Conservation (phyloP, 495 filamentous ascomycete species). For the Letharia columbiana region DNA sequence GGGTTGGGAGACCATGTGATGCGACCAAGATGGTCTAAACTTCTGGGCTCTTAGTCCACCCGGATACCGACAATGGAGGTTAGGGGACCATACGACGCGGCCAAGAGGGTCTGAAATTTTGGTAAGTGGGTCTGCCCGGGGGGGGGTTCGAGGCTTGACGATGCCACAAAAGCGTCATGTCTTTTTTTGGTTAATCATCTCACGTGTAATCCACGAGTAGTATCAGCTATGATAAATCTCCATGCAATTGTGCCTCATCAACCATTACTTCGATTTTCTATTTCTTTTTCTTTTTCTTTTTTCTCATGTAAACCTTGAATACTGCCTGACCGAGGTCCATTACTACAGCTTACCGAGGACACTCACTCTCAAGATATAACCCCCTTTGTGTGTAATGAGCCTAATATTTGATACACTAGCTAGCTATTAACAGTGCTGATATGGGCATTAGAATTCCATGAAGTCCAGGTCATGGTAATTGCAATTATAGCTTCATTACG, state of each 20-base stretch:
- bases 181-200: neutral
- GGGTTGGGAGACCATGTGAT: conserved; percentile 81
- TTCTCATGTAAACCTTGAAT: neutral
- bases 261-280: neutral
- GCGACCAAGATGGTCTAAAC: neutral
- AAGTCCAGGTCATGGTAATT: too few relatives aligned
- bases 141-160: neutral
- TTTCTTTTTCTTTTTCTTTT: neutral
- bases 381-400: neutral
- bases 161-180: neutral
- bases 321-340: neutral
- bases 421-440: neutral
- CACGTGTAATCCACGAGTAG: neutral
- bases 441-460: neutral
- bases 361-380: neutral
- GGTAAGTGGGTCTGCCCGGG: neutral
- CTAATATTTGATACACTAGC: neutral
- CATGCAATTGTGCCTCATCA: neutral
- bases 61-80: conserved; percentile 80
- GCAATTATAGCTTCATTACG: too few relatives aligned
- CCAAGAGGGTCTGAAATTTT: neutral
- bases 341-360: neutral
- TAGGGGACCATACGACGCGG: conserved; percentile 68
- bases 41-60: neutral
- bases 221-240: neutral